Evolutionary conservation across 768 basidiomycete species (phyloP), one percentile per base, ranked within the genome.

Genomic region (Steccherinum ochraceum): DNA sequence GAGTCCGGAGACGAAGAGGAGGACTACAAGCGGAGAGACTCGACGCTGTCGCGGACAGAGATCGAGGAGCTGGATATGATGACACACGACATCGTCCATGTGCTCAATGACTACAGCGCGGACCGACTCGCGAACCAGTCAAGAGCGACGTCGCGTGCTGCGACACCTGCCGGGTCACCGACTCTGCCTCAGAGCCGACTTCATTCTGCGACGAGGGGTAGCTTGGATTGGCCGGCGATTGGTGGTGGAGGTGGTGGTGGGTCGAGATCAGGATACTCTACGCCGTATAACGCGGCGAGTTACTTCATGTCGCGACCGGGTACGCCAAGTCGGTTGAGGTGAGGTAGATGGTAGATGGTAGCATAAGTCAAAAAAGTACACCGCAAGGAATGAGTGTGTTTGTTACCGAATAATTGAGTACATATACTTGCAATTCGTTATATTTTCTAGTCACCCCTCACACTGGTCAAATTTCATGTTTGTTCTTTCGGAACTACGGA

Each of bases 21-120:
- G 23, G 73, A 76, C 46, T 67, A 64, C 12, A 64, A 65, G 24
- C 53, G 55, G 42, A 71, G 63, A 54, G 76, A 76, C 55, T 71
- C 74, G 51, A 75, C 84, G 1, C 69, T 94, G 51, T 80, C 84
- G 12, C 51, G 60, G n/a, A 74, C 76, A 43, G 92, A 94, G 67
- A 69, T 89, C 53, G 77, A 75, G 57, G 88, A 93, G 58, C 69
- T 93, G 49, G 88, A 92, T 55, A 62, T 76, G 21, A 71, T 93
- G 59, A 88, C 89, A 3, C 75, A 79, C 54, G 81, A 86, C 55
- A 73, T 93, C 48, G 89, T 93, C 20, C 67, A 74, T 41, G 79
- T 93, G 43, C 67, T 95, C 48, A 81, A 89, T 58, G 75, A 74
- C 43, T 88, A 84, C 64, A 83, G 77, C 56, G 76, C 82, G 10